Evolutionary conservation across 1,284 basidiomycete species (phyloP), one percentile per base, ranked within the genome.

Genomic region (Xanthoconium separans): DNA sequence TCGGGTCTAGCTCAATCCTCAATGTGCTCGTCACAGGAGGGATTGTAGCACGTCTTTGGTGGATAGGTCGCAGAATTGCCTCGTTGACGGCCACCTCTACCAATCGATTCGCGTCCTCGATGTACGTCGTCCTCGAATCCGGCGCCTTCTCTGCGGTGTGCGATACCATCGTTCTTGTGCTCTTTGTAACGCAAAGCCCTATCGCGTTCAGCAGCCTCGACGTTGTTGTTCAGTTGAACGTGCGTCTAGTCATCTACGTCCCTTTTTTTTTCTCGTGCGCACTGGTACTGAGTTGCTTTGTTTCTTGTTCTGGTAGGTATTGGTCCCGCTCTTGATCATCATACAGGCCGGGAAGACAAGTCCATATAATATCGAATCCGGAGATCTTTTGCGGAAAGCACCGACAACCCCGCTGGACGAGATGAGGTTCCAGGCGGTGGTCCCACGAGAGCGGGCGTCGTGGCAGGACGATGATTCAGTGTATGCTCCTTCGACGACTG

Each of bases 41-140:
- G 11, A 47, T 39, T 20, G 27, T 27, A 5, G 27, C 6, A 27
- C 27, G 27, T 27, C 27, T 27, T 7, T 27, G 27, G 27, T 27
- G 24, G 34, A 47, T 47, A 33, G 46, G 34, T 30, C 34, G 6
- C 16, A 24, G 24, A 12, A 24, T 34, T 15, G 40, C 48, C 1
- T 42, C 48, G 27, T 29, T 47, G n/a, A 6, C 46, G 20, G 39
- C 18, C 7, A 47, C n/a, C 29, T 20, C 40, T 6, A 39, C 11
- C 22, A 58, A 54, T 44, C 41, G 51, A 45, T 41, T 39, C 30
- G 2, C 15, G 3, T 44, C 52, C 2, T 31, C 56, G 4, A 48
- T 53, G 24, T 36, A 47, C 8, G 5, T 51, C 10, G 11, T 54
- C 15, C 6, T 58, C 13, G 52, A 59, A 42, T 59, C 58, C 1